These are phyloP conservation scores for Fusarium sp. DNA, from an alignment of 2,329 filamentous ascomycete species.

Conservation along the genomic window DNA sequence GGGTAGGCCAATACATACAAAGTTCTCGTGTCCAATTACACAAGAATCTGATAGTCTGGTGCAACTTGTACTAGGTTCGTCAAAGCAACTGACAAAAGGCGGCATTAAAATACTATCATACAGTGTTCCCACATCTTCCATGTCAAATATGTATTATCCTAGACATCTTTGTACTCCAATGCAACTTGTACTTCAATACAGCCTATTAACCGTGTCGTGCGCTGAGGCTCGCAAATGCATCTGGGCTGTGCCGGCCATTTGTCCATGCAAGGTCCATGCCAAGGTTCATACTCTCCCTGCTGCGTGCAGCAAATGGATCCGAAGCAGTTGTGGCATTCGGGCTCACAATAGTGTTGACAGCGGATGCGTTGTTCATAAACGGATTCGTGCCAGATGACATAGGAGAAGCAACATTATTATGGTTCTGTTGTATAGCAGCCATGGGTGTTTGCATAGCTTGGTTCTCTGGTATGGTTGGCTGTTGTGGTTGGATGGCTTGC, in stretches of 20 bases:
- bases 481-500: slow-evolving; percentile 35
- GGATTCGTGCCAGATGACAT: slow-evolving; percentile 66
- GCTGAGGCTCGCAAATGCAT: slow-evolving; percentile 82
- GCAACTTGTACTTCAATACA: slow-evolving; percentile 36
- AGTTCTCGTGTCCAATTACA: background rate
- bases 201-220: slow-evolving; percentile 62
- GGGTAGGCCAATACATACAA: background rate
- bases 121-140: slow-evolving; percentile 35
- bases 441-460: slow-evolving; percentile 44
- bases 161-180: slow-evolving; percentile 30
- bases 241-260: slow-evolving; percentile 80
- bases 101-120: slow-evolving; percentile 48
- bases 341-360: slow-evolving; percentile 38
- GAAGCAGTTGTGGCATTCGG: slow-evolving; percentile 39
- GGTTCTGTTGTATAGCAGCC: slow-evolving; percentile 39
- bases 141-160: slow-evolving; percentile 40
- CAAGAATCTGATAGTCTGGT: background rate
- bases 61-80: background rate
- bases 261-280: slow-evolving; percentile 73
- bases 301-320: slow-evolving; percentile 62
- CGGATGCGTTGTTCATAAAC: slow-evolving; percentile 57
- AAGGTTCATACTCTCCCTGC: slow-evolving; percentile 77
- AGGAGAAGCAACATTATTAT: slow-evolving; percentile 50
- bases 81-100: slow-evolving; percentile 28
- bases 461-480: slow-evolving; percentile 47